Percentiles rank a stretch among this genome's conserved stretches.
phyloP scores from a whole-genome alignment of 2,329 filamentous ascomycete genomes.

The Fusarium tricinctum region DNA sequence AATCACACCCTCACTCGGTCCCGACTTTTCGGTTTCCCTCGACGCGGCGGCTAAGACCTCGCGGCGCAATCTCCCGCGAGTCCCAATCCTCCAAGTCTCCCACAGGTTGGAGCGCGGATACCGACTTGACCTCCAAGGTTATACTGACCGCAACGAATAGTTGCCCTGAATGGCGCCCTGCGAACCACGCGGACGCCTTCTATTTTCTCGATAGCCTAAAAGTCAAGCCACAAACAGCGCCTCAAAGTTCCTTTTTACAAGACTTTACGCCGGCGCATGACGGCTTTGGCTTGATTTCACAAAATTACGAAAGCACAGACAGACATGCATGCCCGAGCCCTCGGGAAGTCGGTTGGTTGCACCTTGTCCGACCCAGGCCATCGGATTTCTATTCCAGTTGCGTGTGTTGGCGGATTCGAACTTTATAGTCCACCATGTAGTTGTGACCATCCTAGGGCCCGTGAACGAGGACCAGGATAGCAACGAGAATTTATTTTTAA shows the following conservation, averaged over 20 bases:
- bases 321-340: constrained; percentile 38
- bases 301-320: constrained; percentile 17
- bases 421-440: constrained; percentile 42
- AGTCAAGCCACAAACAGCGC: not conserved
- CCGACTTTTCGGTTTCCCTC: constrained; percentile 18
- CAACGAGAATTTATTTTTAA: constrained; percentile 3
- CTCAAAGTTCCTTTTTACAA: not conserved
- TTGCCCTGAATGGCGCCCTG: not conserved
- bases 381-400: constrained; percentile 46
- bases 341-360: constrained; percentile 40
- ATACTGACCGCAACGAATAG: not conserved
- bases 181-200: constrained; percentile 2
- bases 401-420: constrained; percentile 20
- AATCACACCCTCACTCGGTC: constrained; percentile 1
- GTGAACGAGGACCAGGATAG: not conserved
- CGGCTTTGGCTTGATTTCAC: not conserved
- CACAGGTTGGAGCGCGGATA: not conserved
- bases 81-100: not conserved
- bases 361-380: constrained; percentile 46
- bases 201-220: not conserved
- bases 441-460: constrained; percentile 36
- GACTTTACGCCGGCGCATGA: constrained; percentile 7
- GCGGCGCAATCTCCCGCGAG: constrained; percentile 21
- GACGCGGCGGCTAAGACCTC: constrained; percentile 21
- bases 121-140: not conserved